These are phyloP conservation scores for Euptelea pleiosperma DNA, from an alignment of 164 flowering plant genomes.

Conservation along the genomic window DNA sequence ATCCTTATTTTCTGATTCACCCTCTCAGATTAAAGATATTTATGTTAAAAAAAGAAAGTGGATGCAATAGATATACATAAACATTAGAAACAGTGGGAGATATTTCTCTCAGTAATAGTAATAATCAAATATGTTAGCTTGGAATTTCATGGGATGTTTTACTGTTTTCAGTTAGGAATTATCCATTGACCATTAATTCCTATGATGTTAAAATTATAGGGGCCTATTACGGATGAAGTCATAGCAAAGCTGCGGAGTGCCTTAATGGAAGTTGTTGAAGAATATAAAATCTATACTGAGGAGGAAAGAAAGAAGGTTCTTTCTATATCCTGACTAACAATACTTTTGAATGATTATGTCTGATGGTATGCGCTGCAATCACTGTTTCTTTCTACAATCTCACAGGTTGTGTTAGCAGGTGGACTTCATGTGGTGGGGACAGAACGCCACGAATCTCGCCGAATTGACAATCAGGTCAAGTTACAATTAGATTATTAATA, in stretches of 20 bases:
- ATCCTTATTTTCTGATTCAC: background rate
- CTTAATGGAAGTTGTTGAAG: slow-evolving; percentile 59
- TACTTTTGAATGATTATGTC: background rate
- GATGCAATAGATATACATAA: background rate
- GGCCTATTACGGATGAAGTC: slow-evolving; percentile 84
- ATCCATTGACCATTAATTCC: slow-evolving; percentile 1
- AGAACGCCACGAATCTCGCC: slow-evolving; percentile 96
- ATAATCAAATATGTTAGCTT: background rate
- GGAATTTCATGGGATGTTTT: background rate
- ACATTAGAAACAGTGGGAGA: background rate
- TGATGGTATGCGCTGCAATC: slow-evolving; percentile 5
- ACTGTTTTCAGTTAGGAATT: background rate
- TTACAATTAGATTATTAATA: slow-evolving; percentile 4
- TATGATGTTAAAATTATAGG: slow-evolving; percentile 40
- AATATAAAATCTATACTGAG: slow-evolving; percentile 74
- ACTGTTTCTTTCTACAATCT: slow-evolving; percentile 3
- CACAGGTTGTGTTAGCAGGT: slow-evolving; percentile 89
- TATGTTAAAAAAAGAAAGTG: background rate
- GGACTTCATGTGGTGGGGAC: slow-evolving; percentile 99
- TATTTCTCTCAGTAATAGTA: background rate
- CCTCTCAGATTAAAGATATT: background rate
- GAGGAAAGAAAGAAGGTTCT: slow-evolving; percentile 83
- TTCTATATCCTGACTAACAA: slow-evolving; percentile 2
- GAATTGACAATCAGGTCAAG: slow-evolving; percentile 97
- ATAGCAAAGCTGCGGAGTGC: slow-evolving; percentile 73